A percentile compares a stretch with the other conserved stretches of the same genome.
Evolutionary conservation across 1,284 basidiomycete genomes (phyloP).

Genomic region (Trametes versicolor): DNA sequence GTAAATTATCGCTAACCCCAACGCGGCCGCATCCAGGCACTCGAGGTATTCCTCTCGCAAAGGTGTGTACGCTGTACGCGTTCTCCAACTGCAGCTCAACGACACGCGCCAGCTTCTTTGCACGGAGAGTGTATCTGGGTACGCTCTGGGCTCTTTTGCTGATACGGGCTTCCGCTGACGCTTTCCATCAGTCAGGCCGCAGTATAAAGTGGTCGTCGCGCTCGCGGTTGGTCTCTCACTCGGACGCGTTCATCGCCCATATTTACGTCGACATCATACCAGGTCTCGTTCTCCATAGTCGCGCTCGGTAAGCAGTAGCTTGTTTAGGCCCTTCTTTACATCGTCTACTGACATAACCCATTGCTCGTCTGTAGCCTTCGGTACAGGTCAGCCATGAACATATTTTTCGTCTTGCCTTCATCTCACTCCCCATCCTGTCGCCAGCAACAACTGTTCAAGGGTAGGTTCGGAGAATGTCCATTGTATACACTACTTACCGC

Average conservation of each 20-base stretch:
- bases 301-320: neutral
- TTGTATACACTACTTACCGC: neutral
- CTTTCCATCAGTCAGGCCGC: neutral
- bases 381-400: too few relatives aligned
- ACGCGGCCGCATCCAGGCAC: neutral
- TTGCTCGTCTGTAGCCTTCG: too few relatives aligned
- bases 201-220: neutral
- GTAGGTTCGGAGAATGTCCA: neutral
- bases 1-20: too few relatives aligned
- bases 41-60: neutral
- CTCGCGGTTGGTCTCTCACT: neutral
- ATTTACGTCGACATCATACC: neutral
- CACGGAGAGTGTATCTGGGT: neutral
- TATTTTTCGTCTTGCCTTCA: too few relatives aligned
- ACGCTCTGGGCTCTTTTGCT: neutral
- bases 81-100: too few relatives aligned
- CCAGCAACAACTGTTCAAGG: neutral
- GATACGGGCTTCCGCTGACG: neutral
- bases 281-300: neutral
- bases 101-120: neutral
- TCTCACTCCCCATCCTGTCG: neutral
- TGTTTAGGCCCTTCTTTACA: too few relatives aligned
- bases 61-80: neutral
- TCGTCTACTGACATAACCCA: too few relatives aligned
- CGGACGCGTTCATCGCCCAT: neutral